Base-by-base conservation (phyloP, 2,329 filamentous ascomycete genomes). In the Fusarium metavorans region DNA sequence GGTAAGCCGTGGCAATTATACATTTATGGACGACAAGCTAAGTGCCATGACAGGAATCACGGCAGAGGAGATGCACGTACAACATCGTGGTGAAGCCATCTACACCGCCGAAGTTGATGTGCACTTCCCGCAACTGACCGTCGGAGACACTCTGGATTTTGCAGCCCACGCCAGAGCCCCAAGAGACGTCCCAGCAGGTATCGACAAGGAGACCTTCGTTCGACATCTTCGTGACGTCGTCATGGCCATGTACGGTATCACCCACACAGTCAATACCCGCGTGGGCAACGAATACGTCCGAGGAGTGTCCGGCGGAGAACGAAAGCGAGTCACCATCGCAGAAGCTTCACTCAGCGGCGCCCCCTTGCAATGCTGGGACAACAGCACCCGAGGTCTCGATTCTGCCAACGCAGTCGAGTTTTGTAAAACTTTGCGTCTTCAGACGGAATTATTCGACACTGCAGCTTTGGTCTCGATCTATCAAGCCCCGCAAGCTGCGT, bases 21-120 rank as follows among this genome's bases (percentile, higher is more conserved):
- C 1, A 3, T 27, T 0, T 16, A 0, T 1, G 0, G 16, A 9
- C 3, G 0, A 7, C 13, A 2, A 3, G 27, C 64, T 72, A 10
- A 71, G 5, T 18, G 18, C 5, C 11, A 14, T 1, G 18, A 25
- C 9, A 77, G 75, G 75, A 8, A 77, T 77, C 30, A 58, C 74
- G 8, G 72, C 75, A 13, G 48, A 74, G 6, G 75, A 77, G 45
- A 78, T 78, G 76, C 76, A 78, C 34, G 61, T 67, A 4, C 68
- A 70, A 10, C 76, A 78, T 83, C 90, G 93, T 23, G 94, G 94
- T 65, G 94, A 96, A 82, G 93, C 92, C 67, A 95, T 96, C 80
- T 96, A 95, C 83, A 95, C 92, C 0, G 93, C 93, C 66, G 94
- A 95, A 82, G 92, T 93, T 35, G 94, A 96, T 80, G 91, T 92